Evolutionary conservation across 768 basidiomycete species (phyloP), one percentile per base, ranked within the genome.

Genomic region (Ramaria rubella): DNA sequence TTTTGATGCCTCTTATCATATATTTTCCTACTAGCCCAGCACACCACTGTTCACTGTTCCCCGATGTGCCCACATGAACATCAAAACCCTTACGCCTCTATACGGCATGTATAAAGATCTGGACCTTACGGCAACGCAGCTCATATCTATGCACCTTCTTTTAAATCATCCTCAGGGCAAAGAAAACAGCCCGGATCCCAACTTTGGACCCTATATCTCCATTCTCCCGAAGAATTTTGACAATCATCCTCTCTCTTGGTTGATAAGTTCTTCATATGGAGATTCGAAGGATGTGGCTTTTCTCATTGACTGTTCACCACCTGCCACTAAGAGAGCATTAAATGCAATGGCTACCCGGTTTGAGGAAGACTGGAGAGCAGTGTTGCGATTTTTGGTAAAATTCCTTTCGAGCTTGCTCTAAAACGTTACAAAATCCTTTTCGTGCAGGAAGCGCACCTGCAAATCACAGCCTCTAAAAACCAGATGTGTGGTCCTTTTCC

Each of bases 241-340:
- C 40, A 73, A 74, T 24, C 93, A 96, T 71, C 95, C 94, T 5
- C 73, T 96, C n/a, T 79, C 84, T 19, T 93, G 90, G 90, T 57
- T 78, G 4, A 74, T 79, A n/a, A 19, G 44, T 53, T 64, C 63
- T 58, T 55, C 58, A 43, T 27, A 52, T 52, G 46, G 49, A 55
- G 55, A 34, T 58, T 49, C 12, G 5, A 44, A 52, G 59, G 53
- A 54, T 4, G 69, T 67, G 4, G 57, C 26, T 21, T 58, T 62
- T 7, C 60, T 85, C 19, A 64, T 85, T 5, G 61, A 68, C 9
- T 56, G 58, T 30, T 64, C 90, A 19, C 84, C 90, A 14, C 74
- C 74, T 17, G 75, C 73, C 51, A 73, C 81, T 14, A 45, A 63
- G 33, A 60, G 52, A 3, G 70, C 75, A 27, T 62, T 88, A 56